Evolutionary conservation across 192 early-diverging fungal genomes (phyloP).

Genomic region (Ramicandelaber brevisporus): DNA sequence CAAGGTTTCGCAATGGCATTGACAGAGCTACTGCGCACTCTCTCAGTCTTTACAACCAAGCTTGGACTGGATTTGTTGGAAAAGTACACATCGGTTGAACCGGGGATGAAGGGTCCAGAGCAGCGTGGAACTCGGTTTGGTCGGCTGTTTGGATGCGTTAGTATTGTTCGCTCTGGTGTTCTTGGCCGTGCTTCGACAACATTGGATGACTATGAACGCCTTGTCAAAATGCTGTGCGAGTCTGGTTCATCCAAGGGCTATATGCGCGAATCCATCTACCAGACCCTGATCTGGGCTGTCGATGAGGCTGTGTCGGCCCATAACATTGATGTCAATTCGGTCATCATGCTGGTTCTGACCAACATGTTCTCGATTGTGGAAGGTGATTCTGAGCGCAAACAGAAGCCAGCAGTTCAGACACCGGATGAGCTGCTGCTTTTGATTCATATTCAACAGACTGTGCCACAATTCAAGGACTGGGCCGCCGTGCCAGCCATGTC

Average conservation of each 20-base stretch:
- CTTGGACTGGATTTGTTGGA: slow-evolving; percentile 43
- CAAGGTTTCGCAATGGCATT: slow-evolving; percentile 91
- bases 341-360: slow-evolving; percentile 10
- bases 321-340: too few relatives aligned
- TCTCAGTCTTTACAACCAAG: slow-evolving; percentile 25
- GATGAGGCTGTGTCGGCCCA: too few relatives aligned
- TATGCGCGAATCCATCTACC: slow-evolving; percentile 48
- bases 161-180: slow-evolving; percentile 55
- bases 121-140: slow-evolving; percentile 73
- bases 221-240: slow-evolving; percentile 37
- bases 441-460: slow-evolving; percentile 8
- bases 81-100: slow-evolving; percentile 30
- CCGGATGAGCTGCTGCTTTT: slow-evolving; percentile 18
- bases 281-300: slow-evolving; percentile 32
- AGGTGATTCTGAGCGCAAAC: too few relatives aligned
- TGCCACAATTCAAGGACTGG: slow-evolving; percentile 16
- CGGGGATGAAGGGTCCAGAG: slow-evolving; percentile 61
- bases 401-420: slow-evolving; percentile 14
- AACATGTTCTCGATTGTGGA: slow-evolving; percentile 12
- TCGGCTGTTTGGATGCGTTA: slow-evolving; percentile 69
- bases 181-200: slow-evolving; percentile 32
- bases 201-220: slow-evolving; percentile 36
- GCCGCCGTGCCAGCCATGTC: slow-evolving; percentile 6
- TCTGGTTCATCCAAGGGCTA: slow-evolving; percentile 53
- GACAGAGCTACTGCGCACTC: slow-evolving; percentile 36